Base-by-base conservation (phyloP, 2,329 filamentous ascomycete genomes). In the Pseudogymnoascus sp. region DNA sequence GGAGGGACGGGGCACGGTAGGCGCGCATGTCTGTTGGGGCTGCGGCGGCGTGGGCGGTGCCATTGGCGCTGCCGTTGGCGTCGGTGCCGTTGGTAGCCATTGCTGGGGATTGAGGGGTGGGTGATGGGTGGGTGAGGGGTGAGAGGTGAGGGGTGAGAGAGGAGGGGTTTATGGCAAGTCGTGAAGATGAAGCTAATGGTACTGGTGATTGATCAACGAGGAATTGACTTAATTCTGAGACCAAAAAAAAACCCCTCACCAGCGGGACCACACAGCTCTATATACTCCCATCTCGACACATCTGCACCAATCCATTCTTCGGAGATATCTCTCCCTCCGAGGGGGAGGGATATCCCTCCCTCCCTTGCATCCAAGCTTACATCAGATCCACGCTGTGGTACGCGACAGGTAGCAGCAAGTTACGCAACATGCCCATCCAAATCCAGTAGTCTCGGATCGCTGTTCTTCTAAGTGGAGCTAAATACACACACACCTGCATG, bases 1-100 rank as follows among this genome's bases (percentile, higher is more conserved):
- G 73, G 44, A 82, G 73, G 12, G 77, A 79, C 0, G 77, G 76
- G 4, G 75, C 76, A 42, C 74, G 71, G 65, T 80, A 80, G 42
- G 73, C 73, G 38, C 67, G 67, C 77, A 80, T 79, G 53, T 59
- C 53, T 28, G 44, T 50, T n/a, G 44, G 44, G 5, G 21, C 12
- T 2, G 21, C 44, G 21, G 21, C 44, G 21, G 44, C 44, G 12
- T 25, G 12, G 6, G 44, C 12, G 44, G 12, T 50, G 21, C 44
- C 44, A 25, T 50, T 50, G 21, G 44, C 44, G 21, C 21, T 50
- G 44, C 44, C 44, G 42, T 47, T 47, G 11, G 42, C 44, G 31
- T 7, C 7, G 31, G 31, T 33, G 10, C 31, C 31, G 31, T 33
- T 47, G 42, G 42, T 50, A 21, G 44, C 44, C 44, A 50, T 50